A percentile compares a stretch with the other conserved stretches of the same genome.
Conservation (phyloP, 192 early-diverging fungal species). For the Martensiomyces pterosporus region DNA sequence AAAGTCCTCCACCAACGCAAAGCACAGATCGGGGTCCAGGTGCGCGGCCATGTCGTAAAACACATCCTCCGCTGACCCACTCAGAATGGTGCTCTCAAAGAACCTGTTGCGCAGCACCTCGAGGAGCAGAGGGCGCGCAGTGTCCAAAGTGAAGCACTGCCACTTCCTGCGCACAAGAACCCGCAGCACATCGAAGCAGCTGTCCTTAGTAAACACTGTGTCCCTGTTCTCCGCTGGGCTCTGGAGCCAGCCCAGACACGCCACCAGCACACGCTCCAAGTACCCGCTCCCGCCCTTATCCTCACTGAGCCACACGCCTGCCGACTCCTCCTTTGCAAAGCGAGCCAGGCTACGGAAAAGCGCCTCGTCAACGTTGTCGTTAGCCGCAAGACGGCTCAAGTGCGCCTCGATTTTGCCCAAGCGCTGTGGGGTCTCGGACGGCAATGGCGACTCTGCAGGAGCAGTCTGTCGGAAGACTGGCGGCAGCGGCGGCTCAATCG, state of each 20-base stretch:
- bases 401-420: slow-evolving; percentile 23
- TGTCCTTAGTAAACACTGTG: slow-evolving; percentile 47
- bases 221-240: slow-evolving; percentile 41
- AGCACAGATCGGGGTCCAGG: slow-evolving; percentile 38
- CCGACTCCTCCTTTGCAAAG: slow-evolving; percentile 49
- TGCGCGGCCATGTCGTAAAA: slow-evolving; percentile 45
- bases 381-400: slow-evolving; percentile 25
- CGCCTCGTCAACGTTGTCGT: slow-evolving; percentile 32
- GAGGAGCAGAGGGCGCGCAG: slow-evolving; percentile 33
- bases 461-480: neutral
- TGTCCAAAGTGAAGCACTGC: slow-evolving; percentile 35
- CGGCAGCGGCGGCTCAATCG: slow-evolving; percentile 18
- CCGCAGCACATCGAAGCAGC: slow-evolving; percentile 50
- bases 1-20: slow-evolving; percentile 44
- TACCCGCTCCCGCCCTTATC: slow-evolving; percentile 24
- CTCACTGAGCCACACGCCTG: slow-evolving; percentile 24
- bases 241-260: slow-evolving; percentile 45
- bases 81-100: slow-evolving; percentile 45
- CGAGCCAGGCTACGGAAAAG: slow-evolving; percentile 48
- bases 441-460: slow-evolving; percentile 33
- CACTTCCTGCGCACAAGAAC: slow-evolving; percentile 45
- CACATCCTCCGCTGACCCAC: slow-evolving; percentile 48
- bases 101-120: slow-evolving; percentile 48
- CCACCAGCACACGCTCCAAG: slow-evolving; percentile 32
- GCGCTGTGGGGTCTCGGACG: slow-evolving; percentile 31